phyloP scores from a whole-genome alignment of 2,329 filamentous ascomycete species.

The Stagonosporopsis tanaceti region DNA sequence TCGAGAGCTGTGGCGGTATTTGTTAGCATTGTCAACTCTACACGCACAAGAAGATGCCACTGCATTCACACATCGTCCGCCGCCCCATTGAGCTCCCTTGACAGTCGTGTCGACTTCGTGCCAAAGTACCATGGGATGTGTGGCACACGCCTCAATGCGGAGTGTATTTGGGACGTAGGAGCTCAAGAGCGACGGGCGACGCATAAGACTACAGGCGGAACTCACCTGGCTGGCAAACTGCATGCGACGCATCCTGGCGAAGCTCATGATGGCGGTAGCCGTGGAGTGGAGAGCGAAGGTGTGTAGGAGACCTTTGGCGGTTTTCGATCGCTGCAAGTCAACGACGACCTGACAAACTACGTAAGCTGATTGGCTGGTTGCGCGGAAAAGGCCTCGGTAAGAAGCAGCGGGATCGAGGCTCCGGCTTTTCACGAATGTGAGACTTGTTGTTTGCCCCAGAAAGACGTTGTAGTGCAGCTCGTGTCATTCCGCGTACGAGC shows the following conservation, averaged over 20 bases:
- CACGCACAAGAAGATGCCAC: not conserved
- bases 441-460: conserved; percentile 17
- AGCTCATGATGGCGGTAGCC: conserved; percentile 48
- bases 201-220: conserved; percentile 22
- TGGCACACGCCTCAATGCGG: conserved; percentile 39
- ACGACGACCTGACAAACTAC: conserved; percentile 36
- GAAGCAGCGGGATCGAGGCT: conserved; percentile 25
- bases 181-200: conserved; percentile 19
- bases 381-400: conserved; percentile 38
- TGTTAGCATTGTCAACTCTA: conserved; percentile 41
- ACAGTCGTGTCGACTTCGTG: conserved; percentile 11
- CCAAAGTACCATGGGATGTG: conserved; percentile 30
- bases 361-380: conserved; percentile 44
- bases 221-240: conserved; percentile 51
- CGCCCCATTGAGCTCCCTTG: conserved; percentile 7
- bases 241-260: conserved; percentile 50
- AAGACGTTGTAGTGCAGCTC: conserved; percentile 8
- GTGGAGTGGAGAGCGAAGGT: conserved; percentile 37
- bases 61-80: conserved; percentile 1
- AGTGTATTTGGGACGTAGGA: conserved; percentile 29
- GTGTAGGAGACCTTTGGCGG: conserved; percentile 32
- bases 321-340: conserved; percentile 34
- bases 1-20: conserved; percentile 64
- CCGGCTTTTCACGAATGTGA: conserved; percentile 36
- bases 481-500: not conserved